Percentiles rank a stretch among this genome's conserved stretches.
Conservation (phyloP, 2,329 filamentous ascomycete species). For the Ploettnerulaceae sp. region DNA sequence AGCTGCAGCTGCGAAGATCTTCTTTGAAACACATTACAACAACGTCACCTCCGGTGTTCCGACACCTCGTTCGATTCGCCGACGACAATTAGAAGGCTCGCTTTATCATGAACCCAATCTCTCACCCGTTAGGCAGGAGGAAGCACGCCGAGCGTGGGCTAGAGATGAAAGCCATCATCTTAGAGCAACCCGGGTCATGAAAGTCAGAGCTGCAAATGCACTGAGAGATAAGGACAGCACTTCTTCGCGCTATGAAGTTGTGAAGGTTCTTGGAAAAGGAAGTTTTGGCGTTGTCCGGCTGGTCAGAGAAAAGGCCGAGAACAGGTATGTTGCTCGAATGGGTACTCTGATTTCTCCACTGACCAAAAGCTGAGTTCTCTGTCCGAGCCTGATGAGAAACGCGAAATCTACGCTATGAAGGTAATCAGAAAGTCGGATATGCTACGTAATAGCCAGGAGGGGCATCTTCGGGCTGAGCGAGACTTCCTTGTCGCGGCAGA, state of each 20-base stretch:
- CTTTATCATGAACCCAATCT: slow-evolving; percentile 46
- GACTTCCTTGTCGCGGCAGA: slow-evolving; percentile 89
- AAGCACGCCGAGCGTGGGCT: slow-evolving; percentile 54
- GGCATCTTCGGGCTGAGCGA: slow-evolving; percentile 82
- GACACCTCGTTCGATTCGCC: slow-evolving; percentile 56
- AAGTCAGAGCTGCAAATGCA: slow-evolving; percentile 47
- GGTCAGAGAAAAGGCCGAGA: slow-evolving; percentile 58
- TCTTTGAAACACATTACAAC: slow-evolving; percentile 80
- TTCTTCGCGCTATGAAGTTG: slow-evolving; percentile 66
- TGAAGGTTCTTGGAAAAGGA: slow-evolving; percentile 84
- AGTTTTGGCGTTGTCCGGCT: slow-evolving; percentile 91
- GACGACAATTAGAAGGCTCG: slow-evolving; percentile 56
- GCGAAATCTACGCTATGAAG: slow-evolving; percentile 89
- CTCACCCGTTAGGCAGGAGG: slow-evolving; percentile 46
- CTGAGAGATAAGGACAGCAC: slow-evolving; percentile 42
- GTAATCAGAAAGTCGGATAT: slow-evolving; percentile 92
- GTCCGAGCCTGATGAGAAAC: slow-evolving; percentile 29
- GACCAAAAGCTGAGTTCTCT: not conserved
- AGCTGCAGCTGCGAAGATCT: slow-evolving; percentile 76
- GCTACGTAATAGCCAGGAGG: slow-evolving; percentile 86
- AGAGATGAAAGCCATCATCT: slow-evolving; percentile 68
- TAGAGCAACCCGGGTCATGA: slow-evolving; percentile 66
- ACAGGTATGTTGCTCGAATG: not conserved
- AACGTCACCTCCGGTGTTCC: slow-evolving; percentile 52
- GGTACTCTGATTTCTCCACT: too few species aligned